Evolutionary conservation across 768 basidiomycete genomes (phyloP), one percentile per base, ranked within the genome.

Genomic region (Asterophora lycoperdoides): DNA sequence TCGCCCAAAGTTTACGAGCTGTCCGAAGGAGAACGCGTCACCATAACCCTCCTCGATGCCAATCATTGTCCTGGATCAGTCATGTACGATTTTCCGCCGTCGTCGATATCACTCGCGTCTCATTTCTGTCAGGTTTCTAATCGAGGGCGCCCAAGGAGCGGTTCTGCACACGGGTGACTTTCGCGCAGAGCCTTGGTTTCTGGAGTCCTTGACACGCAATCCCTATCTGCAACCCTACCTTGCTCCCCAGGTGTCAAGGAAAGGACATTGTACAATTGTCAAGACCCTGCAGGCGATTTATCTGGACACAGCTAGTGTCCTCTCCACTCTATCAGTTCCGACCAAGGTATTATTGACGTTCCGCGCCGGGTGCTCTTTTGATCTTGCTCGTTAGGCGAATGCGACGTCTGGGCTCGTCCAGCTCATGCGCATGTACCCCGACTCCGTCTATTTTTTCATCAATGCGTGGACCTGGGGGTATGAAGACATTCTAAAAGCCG

Each of bases 381-480:
- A 23, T 23, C 23, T 23, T 23, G 23, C 23, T 23, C 54, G 39
- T 29, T 29, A 95, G 91, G 73, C 74, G 17, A 69, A 76, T 14
- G 93, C 89, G 0, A 79, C 83, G 0, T 55, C 68, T 19, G 88
- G 84, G 2, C 68, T 95, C 3, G 65, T 91, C 15, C 68, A 79
- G 14, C 72, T 96, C 1, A 85, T 97, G 65, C 68, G 72, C 8
- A 60, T 82, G 3, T 87, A 85, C 48, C 86, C 92, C 0, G 52
- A 70, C 0, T 68, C 75, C 4, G 84, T 84, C 0, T 73, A 80
- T 46, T 96, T 98, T 68, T 97, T 88, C 68, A 73, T 99, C 49
- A 95, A 96, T 60, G 63, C 80, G 0, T 99, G 95, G 95, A 95
- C 94, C 0, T 94, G 89, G 85, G 95, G 95, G 1, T 97, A 96